Evolutionary conservation across 768 basidiomycete genomes (phyloP).

Genomic region (Naematelia encephala): DNA sequence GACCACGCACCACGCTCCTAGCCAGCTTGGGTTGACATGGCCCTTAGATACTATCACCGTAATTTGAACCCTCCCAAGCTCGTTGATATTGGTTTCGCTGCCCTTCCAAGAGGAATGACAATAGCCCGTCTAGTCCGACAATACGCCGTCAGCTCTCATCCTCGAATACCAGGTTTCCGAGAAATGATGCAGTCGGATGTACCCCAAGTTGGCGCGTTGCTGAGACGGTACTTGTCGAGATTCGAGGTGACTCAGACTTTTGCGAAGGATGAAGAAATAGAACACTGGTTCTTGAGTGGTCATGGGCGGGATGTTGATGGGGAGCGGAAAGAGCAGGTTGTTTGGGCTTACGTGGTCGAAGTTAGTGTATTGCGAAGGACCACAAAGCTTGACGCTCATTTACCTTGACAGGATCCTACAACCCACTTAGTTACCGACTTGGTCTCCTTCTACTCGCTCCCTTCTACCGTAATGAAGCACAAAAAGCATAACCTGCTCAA

Average conservation of each 20-base stretch:
- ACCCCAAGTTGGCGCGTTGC: slow-evolving; percentile 65
- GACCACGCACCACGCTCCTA: background rate
- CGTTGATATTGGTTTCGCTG: slow-evolving; percentile 83
- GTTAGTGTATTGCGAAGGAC: too few relatives aligned
- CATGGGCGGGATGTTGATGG: slow-evolving; percentile 59
- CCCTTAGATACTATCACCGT: slow-evolving; percentile 84
- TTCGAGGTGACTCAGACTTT: slow-evolving; percentile 79
- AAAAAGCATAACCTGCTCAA: slow-evolving; percentile 70
- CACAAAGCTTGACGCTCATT: background rate
- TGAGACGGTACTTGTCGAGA: slow-evolving; percentile 72
- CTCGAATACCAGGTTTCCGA: slow-evolving; percentile 61
- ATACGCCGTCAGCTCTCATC: slow-evolving; percentile 61
- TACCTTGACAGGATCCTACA: slow-evolving; percentile 68
- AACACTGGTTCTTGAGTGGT: slow-evolving; percentile 86
- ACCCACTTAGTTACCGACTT: slow-evolving; percentile 87
- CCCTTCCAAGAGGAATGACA: slow-evolving; percentile 79
- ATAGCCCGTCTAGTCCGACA: slow-evolving; percentile 82
- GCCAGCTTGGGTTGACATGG: slow-evolving; percentile 4
- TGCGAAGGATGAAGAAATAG: slow-evolving; percentile 66
- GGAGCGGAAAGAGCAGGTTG: slow-evolving; percentile 74
- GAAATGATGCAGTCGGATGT: slow-evolving; percentile 85
- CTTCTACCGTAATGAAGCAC: slow-evolving; percentile 83
- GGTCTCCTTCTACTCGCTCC: slow-evolving; percentile 94
- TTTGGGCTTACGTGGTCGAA: slow-evolving; percentile 96
- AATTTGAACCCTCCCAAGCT: slow-evolving; percentile 87